phyloP scores from a whole-genome alignment of 1,139 yeast species.

The Kluyveromyces sp. region DNA sequence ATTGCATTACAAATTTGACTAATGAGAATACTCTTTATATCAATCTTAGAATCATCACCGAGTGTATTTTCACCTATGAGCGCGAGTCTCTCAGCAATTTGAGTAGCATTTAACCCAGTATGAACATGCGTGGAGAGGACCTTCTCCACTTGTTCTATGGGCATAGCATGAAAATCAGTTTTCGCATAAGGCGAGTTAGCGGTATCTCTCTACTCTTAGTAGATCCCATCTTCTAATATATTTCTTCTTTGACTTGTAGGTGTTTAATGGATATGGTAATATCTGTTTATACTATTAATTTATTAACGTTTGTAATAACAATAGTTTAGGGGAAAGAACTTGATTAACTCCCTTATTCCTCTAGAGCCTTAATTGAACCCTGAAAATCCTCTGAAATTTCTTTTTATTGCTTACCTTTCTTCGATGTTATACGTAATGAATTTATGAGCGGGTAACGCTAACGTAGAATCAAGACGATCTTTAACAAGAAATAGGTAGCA shows the following conservation, averaged over 20 bases:
- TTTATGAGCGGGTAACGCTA: too few relatives aligned
- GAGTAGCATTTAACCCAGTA: conserved; percentile 55
- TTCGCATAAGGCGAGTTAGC: conserved; percentile 3
- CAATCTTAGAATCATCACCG: conserved; percentile 34
- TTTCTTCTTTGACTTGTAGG: background rate
- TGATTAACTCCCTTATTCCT: too few relatives aligned
- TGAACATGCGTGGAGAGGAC: conserved; percentile 54
- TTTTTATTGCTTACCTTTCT: too few relatives aligned
- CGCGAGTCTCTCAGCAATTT: conserved; percentile 63
- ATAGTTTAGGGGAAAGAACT: too few relatives aligned
- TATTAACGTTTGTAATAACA: too few relatives aligned
- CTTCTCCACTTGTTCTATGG: conserved; percentile 52
- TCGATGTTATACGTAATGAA: too few relatives aligned
- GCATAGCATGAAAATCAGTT: conserved; percentile 31
- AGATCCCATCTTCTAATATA: background rate
- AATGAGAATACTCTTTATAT: conserved; percentile 60
- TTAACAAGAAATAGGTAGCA: too few relatives aligned
- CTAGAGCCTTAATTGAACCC: too few relatives aligned
- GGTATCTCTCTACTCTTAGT: background rate
- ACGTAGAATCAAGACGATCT: too few relatives aligned
- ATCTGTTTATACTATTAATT: too few relatives aligned
- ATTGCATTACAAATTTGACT: conserved; percentile 89
- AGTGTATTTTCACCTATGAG: conserved; percentile 40
- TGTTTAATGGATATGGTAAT: too few relatives aligned
- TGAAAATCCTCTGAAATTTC: too few relatives aligned